Conservation (phyloP, 495 filamentous ascomycete genomes). For the Hyaloscypha bicolor region DNA sequence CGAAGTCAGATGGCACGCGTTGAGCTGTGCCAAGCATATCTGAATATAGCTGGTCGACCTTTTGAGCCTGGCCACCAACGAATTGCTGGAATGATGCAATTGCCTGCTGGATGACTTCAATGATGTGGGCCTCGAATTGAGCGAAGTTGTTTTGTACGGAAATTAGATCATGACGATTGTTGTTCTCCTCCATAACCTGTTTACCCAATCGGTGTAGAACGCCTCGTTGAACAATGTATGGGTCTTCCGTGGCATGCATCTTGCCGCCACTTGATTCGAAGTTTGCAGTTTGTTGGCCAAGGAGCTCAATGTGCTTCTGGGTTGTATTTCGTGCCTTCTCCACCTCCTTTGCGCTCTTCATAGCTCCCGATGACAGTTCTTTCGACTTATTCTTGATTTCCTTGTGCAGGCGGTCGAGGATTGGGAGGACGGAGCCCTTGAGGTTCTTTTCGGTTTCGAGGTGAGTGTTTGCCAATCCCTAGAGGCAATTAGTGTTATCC, state of each 20-base stretch:
- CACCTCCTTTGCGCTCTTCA: constrained; percentile 84
- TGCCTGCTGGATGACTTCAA: constrained; percentile 79
- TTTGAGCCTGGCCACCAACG: constrained; percentile 78
- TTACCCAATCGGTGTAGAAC: constrained; percentile 82
- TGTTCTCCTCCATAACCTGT: constrained; percentile 94
- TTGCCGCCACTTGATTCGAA: constrained; percentile 73
- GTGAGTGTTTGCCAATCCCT: constrained; percentile 84
- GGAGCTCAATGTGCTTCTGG: constrained; percentile 94
- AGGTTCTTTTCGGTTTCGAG: constrained; percentile 85
- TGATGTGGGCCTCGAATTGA: constrained; percentile 83
- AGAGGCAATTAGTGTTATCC: constrained; percentile 9
- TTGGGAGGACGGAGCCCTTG: constrained; percentile 79
- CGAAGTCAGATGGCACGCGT: constrained; percentile 83
- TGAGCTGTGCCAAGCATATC: constrained; percentile 81
- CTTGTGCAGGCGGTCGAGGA: constrained; percentile 86
- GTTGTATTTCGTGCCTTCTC: constrained; percentile 84
- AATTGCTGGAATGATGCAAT: constrained; percentile 79
- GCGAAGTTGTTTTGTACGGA: constrained; percentile 86
- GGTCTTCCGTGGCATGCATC: constrained; percentile 71
- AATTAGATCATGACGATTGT: constrained; percentile 86
- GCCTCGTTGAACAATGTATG: constrained; percentile 83
- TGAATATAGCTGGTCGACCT: constrained; percentile 73
- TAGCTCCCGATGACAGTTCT: constrained; percentile 81
- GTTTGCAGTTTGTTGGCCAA: constrained; percentile 77
- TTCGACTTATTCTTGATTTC: constrained; percentile 96